A percentile compares a stretch with the other conserved stretches of the same genome.
Evolutionary conservation across 2,329 filamentous ascomycete species (phyloP).

Genomic region (Ophiognomonia clavigignenti-juglandacearum): DNA sequence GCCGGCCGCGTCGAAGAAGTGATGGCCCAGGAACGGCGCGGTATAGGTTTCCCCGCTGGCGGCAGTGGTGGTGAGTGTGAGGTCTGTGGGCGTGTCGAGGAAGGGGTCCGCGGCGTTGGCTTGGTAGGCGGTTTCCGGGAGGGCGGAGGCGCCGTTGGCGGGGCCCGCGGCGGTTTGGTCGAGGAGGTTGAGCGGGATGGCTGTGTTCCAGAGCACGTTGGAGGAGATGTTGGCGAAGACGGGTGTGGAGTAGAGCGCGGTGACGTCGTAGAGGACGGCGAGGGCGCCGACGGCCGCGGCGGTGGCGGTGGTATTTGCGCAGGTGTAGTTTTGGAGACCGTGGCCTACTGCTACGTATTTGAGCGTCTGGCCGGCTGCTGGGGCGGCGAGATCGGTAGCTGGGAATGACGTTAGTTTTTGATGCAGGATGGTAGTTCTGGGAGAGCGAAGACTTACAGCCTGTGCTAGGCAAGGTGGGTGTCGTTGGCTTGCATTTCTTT

Average conservation of each 20-base stretch:
- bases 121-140: slow-evolving; percentile 29
- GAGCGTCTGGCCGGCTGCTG: slow-evolving; percentile 34
- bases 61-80: slow-evolving; percentile 30
- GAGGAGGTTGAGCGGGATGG: slow-evolving; percentile 45
- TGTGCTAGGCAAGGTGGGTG: slow-evolving; percentile 34
- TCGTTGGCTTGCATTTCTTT: slow-evolving; percentile 15
- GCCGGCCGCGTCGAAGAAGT: slow-evolving; percentile 57
- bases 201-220: slow-evolving; percentile 34
- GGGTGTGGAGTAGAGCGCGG: slow-evolving; percentile 35
- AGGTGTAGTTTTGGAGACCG: slow-evolving; percentile 67
- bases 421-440: background rate
- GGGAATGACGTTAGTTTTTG: background rate
- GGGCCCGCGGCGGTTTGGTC: slow-evolving; percentile 22
- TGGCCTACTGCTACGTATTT: slow-evolving; percentile 57
- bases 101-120: slow-evolving; percentile 44
- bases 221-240: slow-evolving; percentile 37
- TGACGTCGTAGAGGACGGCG: slow-evolving; percentile 56
- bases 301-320: slow-evolving; percentile 31
- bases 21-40: slow-evolving; percentile 54
- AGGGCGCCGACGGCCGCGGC: slow-evolving; percentile 47
- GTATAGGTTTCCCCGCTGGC: no score
- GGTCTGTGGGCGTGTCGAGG: slow-evolving; percentile 30
- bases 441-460: slow-evolving; percentile 26
- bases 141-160: slow-evolving; percentile 20
- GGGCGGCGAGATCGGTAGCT: slow-evolving; percentile 41